Evolutionary conservation across 176 grass and related monocot genomes (phyloP).

Genomic region (Carex parvula): DNA sequence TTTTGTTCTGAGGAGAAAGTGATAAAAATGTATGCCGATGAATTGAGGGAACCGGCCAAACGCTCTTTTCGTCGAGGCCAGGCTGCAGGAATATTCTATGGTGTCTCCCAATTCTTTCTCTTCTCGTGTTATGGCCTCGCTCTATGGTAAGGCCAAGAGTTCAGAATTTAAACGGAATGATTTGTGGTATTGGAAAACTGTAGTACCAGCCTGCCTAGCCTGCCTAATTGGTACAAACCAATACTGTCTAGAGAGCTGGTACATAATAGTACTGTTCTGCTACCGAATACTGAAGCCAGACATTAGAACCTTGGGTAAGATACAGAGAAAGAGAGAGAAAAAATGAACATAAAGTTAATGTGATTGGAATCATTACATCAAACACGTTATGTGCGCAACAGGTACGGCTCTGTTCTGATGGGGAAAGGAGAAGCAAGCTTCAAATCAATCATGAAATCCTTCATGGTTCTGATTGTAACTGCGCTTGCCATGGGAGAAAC

Average conservation of each 20-base stretch:
- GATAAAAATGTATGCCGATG: constrained; percentile 67
- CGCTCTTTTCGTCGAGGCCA: constrained; percentile 85
- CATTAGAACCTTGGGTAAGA: neutral
- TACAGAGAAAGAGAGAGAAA: neutral
- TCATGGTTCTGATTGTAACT: constrained; percentile 95
- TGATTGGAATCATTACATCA: neutral
- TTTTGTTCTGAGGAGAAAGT: constrained; percentile 96
- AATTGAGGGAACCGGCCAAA: constrained; percentile 68
- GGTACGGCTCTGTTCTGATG: constrained; percentile 91
- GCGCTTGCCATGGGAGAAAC: constrained; percentile 86
- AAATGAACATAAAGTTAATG: neutral
- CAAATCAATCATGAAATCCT: constrained; percentile 91
- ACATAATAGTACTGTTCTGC: neutral
- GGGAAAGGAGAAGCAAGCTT: constrained; percentile 72
- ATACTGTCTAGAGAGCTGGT: neutral
- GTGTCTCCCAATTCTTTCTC: constrained; percentile 93
- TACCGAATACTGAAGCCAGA: neutral
- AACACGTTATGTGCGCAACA: constrained; percentile 27
- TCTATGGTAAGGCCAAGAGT: constrained; percentile 45
- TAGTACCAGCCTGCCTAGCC: neutral
- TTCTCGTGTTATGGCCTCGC: constrained; percentile 83
- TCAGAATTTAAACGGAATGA: neutral
- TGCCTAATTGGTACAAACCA: neutral
- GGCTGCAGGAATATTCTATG: constrained; percentile 79
- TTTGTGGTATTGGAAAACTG: neutral